phyloP scores from a whole-genome alignment of 768 basidiomycete genomes.

The Suillus americanus region DNA sequence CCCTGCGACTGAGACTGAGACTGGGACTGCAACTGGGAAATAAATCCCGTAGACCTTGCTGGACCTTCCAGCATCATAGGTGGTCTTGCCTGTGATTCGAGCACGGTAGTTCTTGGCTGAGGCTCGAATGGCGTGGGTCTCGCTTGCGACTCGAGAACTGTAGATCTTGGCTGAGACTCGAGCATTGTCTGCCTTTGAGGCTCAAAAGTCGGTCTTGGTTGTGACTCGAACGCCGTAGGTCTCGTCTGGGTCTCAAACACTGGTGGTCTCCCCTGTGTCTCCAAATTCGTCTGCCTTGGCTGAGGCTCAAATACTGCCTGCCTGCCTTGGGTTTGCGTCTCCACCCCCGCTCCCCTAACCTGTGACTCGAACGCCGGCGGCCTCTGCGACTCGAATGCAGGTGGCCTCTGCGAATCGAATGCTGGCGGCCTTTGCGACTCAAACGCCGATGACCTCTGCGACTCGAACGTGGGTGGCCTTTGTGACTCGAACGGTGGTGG shows the following conservation, averaged over 20 bases:
- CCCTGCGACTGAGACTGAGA: constrained; percentile 24
- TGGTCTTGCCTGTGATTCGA: neutral
- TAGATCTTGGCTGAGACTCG: neutral
- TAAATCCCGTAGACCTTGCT: neutral
- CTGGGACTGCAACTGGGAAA: constrained; percentile 21
- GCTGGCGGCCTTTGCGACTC: neutral
- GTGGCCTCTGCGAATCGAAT: neutral
- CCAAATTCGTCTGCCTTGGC: neutral
- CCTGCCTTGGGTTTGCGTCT: neutral
- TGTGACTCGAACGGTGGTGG: neutral
- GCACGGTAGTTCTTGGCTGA: neutral
- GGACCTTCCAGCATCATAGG: neutral
- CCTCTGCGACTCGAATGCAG: neutral
- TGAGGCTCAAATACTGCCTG: neutral
- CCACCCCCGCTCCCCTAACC: neutral
- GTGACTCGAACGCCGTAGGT: neutral
- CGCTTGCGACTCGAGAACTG: neutral
- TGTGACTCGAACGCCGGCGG: neutral
- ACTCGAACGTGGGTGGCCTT: neutral
- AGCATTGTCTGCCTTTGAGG: neutral
- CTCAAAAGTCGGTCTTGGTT: neutral
- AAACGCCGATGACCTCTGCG: neutral
- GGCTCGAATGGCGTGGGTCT: neutral
- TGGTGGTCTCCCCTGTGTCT: neutral
- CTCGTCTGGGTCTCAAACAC: neutral